Evolutionary conservation across 140 eudicot species (phyloP).

Genomic region (Bidens hawaiensis): DNA sequence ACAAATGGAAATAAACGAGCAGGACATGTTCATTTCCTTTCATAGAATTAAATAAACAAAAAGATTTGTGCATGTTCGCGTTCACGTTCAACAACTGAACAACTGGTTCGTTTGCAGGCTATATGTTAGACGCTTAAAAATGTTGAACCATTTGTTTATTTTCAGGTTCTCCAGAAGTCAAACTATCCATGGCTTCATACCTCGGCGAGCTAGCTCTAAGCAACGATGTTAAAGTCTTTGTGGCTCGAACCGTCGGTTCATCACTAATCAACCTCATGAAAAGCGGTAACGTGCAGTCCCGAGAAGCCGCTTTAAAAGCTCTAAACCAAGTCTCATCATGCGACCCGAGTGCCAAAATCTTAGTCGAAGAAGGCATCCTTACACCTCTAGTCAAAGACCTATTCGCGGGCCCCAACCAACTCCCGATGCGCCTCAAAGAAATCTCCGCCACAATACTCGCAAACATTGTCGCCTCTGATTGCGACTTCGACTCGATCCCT

Average conservation of each 20-base stretch:
- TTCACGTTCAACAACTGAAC: no score
- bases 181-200: constrained; percentile 82
- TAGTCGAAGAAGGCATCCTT: constrained; percentile 80
- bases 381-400: constrained; percentile 87
- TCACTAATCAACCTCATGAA: constrained; percentile 73
- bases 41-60: no score
- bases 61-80: no score
- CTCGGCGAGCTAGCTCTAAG: constrained; percentile 83
- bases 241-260: constrained; percentile 74
- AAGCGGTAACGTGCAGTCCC: constrained; percentile 52
- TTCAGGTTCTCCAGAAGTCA: constrained; percentile 84
- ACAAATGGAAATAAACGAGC: no score
- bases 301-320: constrained; percentile 92
- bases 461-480: constrained; percentile 66
- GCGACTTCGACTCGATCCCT: constrained; percentile 65
- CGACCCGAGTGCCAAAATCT: constrained; percentile 68
- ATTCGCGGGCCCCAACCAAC: constrained; percentile 54
- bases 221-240: constrained; percentile 77
- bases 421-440: constrained; percentile 81
- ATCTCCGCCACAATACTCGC: constrained; percentile 89
- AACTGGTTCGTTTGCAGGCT: neutral
- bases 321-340: constrained; percentile 83
- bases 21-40: no score
- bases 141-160: neutral
- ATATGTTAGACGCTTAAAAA: neutral